Base-by-base conservation (phyloP, 768 basidiomycete species). In the Suillus lakei region DNA sequence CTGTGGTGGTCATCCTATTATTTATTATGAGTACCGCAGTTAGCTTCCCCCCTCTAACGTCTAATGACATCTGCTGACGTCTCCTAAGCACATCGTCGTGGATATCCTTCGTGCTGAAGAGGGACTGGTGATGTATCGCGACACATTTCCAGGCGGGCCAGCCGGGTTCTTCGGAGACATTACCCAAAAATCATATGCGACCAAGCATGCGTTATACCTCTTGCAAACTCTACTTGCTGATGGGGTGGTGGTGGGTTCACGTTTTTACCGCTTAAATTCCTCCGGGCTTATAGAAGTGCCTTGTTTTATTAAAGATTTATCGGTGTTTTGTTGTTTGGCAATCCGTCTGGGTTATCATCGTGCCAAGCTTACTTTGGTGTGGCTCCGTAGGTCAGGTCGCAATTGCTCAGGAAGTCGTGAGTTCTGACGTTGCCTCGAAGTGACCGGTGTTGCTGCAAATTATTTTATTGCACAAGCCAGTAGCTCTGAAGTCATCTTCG, bases 181-280 rank as follows among this genome's bases (percentile, higher is more conserved):
- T 6, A 68, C 69, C 43, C 62, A 74, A 41, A 62, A 63, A 15
- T 70, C 73, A 1, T 74, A 73, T 55, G 63, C 74, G n/a, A 71
- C 70, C 55, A 74, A 74, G 53, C 72, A 69, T 56, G 67, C 64
- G 8, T 46, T 74, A 12, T 72, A 68, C 41, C 46, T 38, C 41
- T n/a, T 70, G 21, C 67, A 70, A 56, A 64, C 63, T 21, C 55
- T 64, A 21, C 58, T 64, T 46, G 64, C 56, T 43, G 64, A 60
- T 48, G 63, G 56, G 15, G 63, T 64, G 16, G 58, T 64, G 18
- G 64, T 64, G 39, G 50, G 58, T 64, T 51, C 21, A 21, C 43
- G 26, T 7, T 15, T 60, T 50, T 38, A n/a, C 34, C 4, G 43
- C 41, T 50, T 21, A 26, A 28, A 50, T 12, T 5, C 48, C 50